A percentile compares a stretch with the other conserved stretches of the same genome.
Evolutionary conservation across 2,329 filamentous ascomycete genomes (phyloP).

Genomic region (Exophiala sideris): DNA sequence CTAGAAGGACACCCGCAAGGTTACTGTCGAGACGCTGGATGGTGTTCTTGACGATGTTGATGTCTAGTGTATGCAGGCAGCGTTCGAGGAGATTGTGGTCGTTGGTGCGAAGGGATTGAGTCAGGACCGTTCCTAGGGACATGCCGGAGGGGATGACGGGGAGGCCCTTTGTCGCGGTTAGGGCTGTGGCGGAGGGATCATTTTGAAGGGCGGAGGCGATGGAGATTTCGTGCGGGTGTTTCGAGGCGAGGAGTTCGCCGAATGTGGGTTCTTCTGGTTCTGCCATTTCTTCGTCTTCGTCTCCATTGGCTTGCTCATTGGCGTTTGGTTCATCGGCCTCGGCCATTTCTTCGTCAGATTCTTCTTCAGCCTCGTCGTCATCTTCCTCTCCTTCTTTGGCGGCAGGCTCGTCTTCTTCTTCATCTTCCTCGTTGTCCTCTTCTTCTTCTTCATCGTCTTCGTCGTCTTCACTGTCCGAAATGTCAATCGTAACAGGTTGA

Average conservation of each 20-base stretch:
- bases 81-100: conserved; percentile 87
- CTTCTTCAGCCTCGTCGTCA: conserved; percentile 15
- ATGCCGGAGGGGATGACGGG: conserved; percentile 64
- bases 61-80: conserved; percentile 77
- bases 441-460: conserved; percentile 32
- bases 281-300: conserved; percentile 38
- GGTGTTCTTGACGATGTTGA: conserved; percentile 75
- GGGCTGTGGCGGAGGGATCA: conserved; percentile 40
- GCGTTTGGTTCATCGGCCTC: conserved; percentile 32
- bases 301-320: conserved; percentile 40
- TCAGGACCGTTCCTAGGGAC: conserved; percentile 86
- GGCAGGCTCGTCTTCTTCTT: conserved; percentile 21
- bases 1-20: conserved; percentile 73
- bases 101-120: conserved; percentile 88
- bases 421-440: conserved; percentile 24
- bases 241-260: conserved; percentile 73
- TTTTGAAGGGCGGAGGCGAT: conserved; percentile 44
- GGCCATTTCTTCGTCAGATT: conserved; percentile 35
- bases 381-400: conserved; percentile 20
- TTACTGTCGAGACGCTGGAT: conserved; percentile 86
- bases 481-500: conserved; percentile 42
- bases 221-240: conserved; percentile 46
- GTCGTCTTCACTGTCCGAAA: conserved; percentile 47
- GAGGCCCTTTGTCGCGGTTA: conserved; percentile 44
- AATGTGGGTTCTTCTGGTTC: conserved; percentile 64